Percentiles rank a stretch among this genome's conserved stretches.
Conservation (phyloP, 345 rosid genomes). For the Aurinia saxatilis region DNA sequence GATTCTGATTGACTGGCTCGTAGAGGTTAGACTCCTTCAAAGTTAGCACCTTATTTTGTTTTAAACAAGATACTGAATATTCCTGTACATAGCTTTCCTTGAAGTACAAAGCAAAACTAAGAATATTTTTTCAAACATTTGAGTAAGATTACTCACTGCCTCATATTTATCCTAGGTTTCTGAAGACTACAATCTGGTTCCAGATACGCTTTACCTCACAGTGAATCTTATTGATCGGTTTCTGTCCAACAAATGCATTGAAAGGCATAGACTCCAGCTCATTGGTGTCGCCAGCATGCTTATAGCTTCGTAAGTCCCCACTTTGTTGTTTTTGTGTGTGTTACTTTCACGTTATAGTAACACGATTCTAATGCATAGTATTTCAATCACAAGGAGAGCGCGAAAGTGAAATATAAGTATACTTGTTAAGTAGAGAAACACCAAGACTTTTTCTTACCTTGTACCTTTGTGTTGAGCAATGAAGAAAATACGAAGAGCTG, state of each 20-base stretch:
- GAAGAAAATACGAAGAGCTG: conserved; percentile 89
- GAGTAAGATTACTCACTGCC: conserved; percentile 5
- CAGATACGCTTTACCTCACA: conserved; percentile 89
- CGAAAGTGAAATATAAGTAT: not conserved
- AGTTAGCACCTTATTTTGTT: not conserved
- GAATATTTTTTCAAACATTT: not conserved
- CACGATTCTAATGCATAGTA: not conserved
- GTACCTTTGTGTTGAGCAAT: conserved; percentile 21
- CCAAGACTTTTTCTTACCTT: conserved; percentile 15
- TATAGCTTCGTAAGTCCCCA: conserved; percentile 82
- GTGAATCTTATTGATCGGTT: conserved; percentile 86
- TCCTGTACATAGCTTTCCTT: not conserved
- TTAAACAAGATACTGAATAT: not conserved
- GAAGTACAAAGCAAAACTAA: too few relatives aligned
- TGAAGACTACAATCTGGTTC: conserved; percentile 80
- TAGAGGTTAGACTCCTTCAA: conserved; percentile 54
- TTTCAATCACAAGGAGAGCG: not conserved
- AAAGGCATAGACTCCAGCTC: conserved; percentile 84
- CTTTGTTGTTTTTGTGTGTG: not conserved
- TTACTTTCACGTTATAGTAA: not conserved
- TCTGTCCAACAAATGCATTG: conserved; percentile 58
- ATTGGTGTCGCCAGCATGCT: conserved; percentile 95
- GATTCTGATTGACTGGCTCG: conserved; percentile 88
- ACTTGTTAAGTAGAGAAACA: conserved; percentile 11
- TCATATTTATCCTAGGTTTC: conserved; percentile 56